phyloP scores from a whole-genome alignment of 192 early-diverging fungal genomes.

The Umbelopsis sp. region DNA sequence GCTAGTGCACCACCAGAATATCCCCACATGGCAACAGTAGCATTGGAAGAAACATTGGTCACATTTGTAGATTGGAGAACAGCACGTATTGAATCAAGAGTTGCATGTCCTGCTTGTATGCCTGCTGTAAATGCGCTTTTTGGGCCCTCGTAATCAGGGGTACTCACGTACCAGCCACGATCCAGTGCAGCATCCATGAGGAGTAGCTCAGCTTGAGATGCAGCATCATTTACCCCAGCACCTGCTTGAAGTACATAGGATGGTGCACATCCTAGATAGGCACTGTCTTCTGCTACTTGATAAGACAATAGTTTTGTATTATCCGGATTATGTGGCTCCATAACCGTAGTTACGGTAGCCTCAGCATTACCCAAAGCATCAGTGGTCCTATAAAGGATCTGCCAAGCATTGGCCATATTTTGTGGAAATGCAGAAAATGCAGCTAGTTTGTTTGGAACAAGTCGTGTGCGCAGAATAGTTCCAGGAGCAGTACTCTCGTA shows the following conservation, averaged over 20 bases:
- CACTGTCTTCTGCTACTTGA: slow-evolving; percentile 23
- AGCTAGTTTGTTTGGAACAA: slow-evolving; percentile 10
- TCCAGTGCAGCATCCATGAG: slow-evolving; percentile 23
- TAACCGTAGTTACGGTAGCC: slow-evolving; percentile 23
- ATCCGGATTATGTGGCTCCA: slow-evolving; percentile 25
- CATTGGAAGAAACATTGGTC: slow-evolving; percentile 12
- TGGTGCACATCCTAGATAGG: slow-evolving; percentile 21
- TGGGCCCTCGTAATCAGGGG: slow-evolving; percentile 23
- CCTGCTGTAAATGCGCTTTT: slow-evolving; percentile 21
- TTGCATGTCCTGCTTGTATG: slow-evolving; percentile 9
- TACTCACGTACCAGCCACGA: slow-evolving; percentile 24
- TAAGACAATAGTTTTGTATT: not conserved
- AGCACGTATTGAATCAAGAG: slow-evolving; percentile 19
- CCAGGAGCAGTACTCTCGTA: slow-evolving; percentile 5
- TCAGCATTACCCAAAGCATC: slow-evolving; percentile 13
- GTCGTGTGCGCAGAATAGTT: not conserved
- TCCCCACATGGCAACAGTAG: slow-evolving; percentile 19
- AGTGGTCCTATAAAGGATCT: slow-evolving; percentile 22
- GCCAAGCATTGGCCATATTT: slow-evolving; percentile 16
- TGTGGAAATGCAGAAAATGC: slow-evolving; percentile 10
- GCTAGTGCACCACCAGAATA: slow-evolving; percentile 26
- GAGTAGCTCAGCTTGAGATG: slow-evolving; percentile 14
- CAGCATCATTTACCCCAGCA: not conserved
- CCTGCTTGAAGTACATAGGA: slow-evolving; percentile 22
- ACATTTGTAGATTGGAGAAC: not conserved